These are phyloP conservation scores for Ulota crispa DNA, from an alignment of 225 moss, liverwort and hornwort species.

Conservation along the genomic window DNA sequence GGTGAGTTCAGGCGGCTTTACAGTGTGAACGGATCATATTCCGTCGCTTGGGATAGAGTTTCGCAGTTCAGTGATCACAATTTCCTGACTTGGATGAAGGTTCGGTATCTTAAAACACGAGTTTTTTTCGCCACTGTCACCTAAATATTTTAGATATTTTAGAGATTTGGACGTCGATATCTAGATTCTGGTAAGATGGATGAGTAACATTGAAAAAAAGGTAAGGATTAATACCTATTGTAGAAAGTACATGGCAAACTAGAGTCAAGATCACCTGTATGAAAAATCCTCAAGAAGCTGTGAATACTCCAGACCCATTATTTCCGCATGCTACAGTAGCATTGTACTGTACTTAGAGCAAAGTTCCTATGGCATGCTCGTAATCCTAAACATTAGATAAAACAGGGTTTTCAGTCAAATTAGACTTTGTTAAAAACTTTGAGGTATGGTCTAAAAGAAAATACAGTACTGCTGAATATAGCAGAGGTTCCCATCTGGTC, in stretches of 20 bases:
- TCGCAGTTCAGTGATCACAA: constrained; percentile 33
- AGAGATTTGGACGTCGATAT: not conserved
- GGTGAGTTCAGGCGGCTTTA: constrained; percentile 58
- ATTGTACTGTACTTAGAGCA: not conserved
- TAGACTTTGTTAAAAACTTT: not conserved
- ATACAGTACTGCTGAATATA: not conserved
- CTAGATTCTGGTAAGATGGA: not conserved
- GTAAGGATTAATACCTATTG: not conserved
- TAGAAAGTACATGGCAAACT: not conserved
- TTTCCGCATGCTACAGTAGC: not conserved
- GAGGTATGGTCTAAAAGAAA: not conserved
- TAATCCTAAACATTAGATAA: not conserved
- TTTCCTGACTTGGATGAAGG: constrained; percentile 81
- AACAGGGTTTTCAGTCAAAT: not conserved
- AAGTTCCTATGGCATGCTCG: not conserved
- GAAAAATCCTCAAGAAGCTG: not conserved
- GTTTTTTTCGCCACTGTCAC: not conserved
- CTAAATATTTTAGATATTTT: not conserved
- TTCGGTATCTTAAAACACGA: constrained; percentile 18
- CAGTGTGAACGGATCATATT: constrained; percentile 44
- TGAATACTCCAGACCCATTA: not conserved
- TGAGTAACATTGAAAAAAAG: not conserved
- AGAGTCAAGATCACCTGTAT: not conserved
- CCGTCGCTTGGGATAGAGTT: constrained; percentile 53
- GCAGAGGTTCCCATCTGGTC: not conserved